Percentiles rank a stretch among this genome's conserved stretches.
Evolutionary conservation across 2,329 filamentous ascomycete genomes (phyloP).

Genomic region (Onygena corvina): DNA sequence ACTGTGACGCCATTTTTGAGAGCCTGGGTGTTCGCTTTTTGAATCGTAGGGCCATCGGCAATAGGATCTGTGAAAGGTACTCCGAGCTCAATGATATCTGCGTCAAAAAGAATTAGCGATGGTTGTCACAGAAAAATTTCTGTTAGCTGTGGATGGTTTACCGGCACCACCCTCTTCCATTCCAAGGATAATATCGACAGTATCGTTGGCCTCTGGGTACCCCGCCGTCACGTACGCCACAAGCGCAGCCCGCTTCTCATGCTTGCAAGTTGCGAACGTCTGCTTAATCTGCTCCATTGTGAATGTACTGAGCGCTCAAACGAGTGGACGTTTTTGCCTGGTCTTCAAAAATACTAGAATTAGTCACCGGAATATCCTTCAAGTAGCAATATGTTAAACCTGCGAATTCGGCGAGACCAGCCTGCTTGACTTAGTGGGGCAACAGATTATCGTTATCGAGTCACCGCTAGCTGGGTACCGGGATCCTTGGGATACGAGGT

Average conservation of each 20-base stretch:
- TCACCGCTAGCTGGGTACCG: not conserved
- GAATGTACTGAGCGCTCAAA: not conserved
- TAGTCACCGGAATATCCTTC: not conserved
- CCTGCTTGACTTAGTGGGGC: not conserved
- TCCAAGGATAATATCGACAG: conserved; percentile 69
- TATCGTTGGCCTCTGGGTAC: conserved; percentile 70
- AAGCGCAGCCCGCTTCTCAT: conserved; percentile 58
- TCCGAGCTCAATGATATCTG: conserved; percentile 89
- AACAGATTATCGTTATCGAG: not conserved
- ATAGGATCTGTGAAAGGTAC: conserved; percentile 97
- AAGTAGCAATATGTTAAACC: not conserved
- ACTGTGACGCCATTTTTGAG: conserved; percentile 82
- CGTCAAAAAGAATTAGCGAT: conserved; percentile 2
- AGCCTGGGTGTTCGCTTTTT: conserved; percentile 84
- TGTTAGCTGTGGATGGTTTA: conserved; percentile 32
- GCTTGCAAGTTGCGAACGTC: conserved; percentile 47
- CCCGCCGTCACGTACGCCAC: conserved; percentile 96
- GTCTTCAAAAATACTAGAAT: not conserved
- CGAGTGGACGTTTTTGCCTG: too few species aligned
- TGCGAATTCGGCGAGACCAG: not conserved
- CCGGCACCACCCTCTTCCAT: conserved; percentile 89
- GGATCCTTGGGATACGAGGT: not conserved
- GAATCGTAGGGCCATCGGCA: conserved; percentile 92
- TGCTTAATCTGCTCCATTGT: conserved; percentile 44
- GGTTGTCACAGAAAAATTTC: not conserved